Conservation (phyloP, 108 stramenopile genomes). For the Licmophora abbreviata region DNA sequence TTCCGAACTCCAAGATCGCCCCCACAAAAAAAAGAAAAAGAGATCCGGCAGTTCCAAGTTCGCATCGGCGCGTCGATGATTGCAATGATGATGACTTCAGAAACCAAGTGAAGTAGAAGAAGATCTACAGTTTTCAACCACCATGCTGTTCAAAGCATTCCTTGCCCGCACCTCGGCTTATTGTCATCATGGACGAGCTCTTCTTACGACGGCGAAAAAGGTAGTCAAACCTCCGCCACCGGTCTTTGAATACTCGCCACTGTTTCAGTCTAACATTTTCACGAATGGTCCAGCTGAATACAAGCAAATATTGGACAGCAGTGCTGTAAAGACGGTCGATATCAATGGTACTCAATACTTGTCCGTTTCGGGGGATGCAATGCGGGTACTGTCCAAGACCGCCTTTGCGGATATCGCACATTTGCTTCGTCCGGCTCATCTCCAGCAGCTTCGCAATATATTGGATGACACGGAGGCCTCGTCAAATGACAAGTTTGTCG, state of each 20-base stretch:
- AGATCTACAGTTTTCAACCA: too few relatives aligned
- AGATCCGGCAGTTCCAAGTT: too few relatives aligned
- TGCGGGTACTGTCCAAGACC: slow-evolving; percentile 51
- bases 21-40: too few relatives aligned
- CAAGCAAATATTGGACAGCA: slow-evolving; percentile 41
- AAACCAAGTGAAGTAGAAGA: too few relatives aligned
- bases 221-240: neutral
- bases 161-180: too few relatives aligned
- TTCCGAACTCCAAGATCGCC: too few relatives aligned
- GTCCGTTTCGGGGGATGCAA: slow-evolving; percentile 35
- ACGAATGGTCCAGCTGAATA: slow-evolving; percentile 35
- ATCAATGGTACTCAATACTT: slow-evolving; percentile 52
- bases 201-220: neutral
- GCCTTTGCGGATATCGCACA: slow-evolving; percentile 92
- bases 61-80: too few relatives aligned
- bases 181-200: too few relatives aligned
- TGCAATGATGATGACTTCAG: too few relatives aligned
- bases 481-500: slow-evolving; percentile 91
- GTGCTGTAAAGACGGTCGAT: slow-evolving; percentile 40
- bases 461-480: slow-evolving; percentile 93
- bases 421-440: slow-evolving; percentile 84
- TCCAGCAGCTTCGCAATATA: slow-evolving; percentile 86
- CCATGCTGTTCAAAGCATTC: too few relatives aligned
- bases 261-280: slow-evolving; percentile 51
- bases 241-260: slow-evolving; percentile 51